phyloP scores from a whole-genome alignment of 352 stramenopile species.

The Peronospora tabacina region DNA sequence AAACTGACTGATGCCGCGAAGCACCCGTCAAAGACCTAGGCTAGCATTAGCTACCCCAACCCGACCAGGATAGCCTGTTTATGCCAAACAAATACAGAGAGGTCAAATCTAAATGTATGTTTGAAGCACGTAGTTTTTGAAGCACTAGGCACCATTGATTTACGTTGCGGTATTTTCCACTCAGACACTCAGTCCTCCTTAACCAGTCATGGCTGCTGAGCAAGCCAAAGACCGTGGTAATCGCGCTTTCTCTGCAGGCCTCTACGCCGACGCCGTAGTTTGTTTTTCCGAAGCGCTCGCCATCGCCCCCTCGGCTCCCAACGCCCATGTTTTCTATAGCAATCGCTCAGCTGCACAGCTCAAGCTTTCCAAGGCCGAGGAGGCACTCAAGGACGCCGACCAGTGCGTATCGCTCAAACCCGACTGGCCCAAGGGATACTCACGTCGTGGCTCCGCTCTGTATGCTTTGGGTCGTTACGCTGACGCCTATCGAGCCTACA shows the following conservation, averaged over 20 bases:
- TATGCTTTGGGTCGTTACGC: slow-evolving; percentile 54
- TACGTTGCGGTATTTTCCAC: too few relatives aligned
- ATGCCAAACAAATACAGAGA: too few relatives aligned
- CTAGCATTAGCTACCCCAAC: too few relatives aligned
- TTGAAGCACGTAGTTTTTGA: too few relatives aligned
- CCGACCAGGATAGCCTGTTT: too few relatives aligned
- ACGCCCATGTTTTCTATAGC: slow-evolving; percentile 67
- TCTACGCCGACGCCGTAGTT: slow-evolving; percentile 58
- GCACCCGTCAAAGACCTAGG: too few relatives aligned
- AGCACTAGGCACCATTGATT: too few relatives aligned
- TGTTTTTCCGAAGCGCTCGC: slow-evolving; percentile 77
- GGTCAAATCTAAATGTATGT: too few relatives aligned
- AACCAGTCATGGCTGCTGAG: slow-evolving; percentile 55
- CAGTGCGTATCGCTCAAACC: slow-evolving; percentile 67
- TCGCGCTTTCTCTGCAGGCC: slow-evolving; percentile 57
- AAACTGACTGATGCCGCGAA: too few relatives aligned
- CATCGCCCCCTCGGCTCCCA: slow-evolving; percentile 30
- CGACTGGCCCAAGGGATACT: slow-evolving; percentile 85
- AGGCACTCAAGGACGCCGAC: slow-evolving; percentile 72
- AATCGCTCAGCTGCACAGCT: slow-evolving; percentile 85
- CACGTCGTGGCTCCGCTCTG: slow-evolving; percentile 70
- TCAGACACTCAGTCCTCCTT: too few relatives aligned
- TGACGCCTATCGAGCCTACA: slow-evolving; percentile 76
- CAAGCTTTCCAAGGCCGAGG: slow-evolving; percentile 58
- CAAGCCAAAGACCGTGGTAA: slow-evolving; percentile 87